Percentiles rank a stretch among this genome's conserved stretches.
phyloP scores from a whole-genome alignment of 495 filamentous ascomycete genomes.

The Penicillium paradoxum region DNA sequence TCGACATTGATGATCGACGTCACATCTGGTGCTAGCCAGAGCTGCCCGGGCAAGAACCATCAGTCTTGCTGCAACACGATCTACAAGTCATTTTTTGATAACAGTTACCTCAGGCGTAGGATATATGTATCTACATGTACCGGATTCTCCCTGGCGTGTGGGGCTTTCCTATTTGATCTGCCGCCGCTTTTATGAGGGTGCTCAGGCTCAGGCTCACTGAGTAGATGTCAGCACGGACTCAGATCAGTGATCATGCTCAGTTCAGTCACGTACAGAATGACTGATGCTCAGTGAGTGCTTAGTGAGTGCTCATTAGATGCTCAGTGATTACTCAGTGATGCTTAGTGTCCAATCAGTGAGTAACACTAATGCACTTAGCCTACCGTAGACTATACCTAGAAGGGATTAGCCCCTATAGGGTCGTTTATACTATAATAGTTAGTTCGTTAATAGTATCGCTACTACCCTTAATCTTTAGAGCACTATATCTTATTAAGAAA shows the following conservation, averaged over 20 bases:
- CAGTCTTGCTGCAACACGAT: too few species aligned
- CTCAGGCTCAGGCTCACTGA: background rate
- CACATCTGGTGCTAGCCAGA: too few species aligned
- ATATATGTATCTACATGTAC: background rate
- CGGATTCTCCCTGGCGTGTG: background rate
- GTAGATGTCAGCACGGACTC: background rate
- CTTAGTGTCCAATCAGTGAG: background rate
- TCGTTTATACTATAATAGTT: background rate
- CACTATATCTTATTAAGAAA: background rate
- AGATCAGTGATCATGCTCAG: background rate
- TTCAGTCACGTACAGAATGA: background rate
- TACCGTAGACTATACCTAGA: background rate
- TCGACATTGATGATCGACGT: too few species aligned
- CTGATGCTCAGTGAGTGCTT: background rate
- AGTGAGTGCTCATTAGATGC: background rate
- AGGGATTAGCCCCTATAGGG: background rate
- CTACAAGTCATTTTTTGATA: too few species aligned
- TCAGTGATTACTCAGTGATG: background rate
- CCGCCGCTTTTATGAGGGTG: background rate
- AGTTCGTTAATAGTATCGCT: background rate
- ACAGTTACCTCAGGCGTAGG: too few species aligned
- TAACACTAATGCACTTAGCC: background rate
- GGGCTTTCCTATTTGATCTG: background rate
- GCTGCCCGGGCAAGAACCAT: too few species aligned
- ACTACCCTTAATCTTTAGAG: background rate